phyloP scores from a whole-genome alignment of 2,329 filamentous ascomycete genomes.

The Fusarium algeriense region DNA sequence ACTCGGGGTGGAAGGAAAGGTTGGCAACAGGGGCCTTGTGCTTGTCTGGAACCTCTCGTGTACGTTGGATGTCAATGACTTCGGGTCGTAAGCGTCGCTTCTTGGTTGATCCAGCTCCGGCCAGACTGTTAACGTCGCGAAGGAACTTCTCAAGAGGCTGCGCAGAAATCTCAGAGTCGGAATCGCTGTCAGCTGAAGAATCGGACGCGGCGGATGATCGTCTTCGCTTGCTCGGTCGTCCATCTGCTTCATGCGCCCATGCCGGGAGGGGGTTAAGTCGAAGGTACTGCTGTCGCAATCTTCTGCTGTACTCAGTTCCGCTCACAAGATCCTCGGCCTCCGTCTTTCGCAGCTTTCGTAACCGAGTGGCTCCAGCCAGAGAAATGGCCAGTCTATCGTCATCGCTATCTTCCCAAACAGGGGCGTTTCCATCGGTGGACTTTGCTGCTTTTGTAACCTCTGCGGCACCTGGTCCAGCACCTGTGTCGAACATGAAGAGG shows the following conservation, averaged over 20 bases:
- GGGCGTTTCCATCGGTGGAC: constrained; percentile 55
- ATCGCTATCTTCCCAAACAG: constrained; percentile 94
- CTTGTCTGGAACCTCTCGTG: constrained; percentile 83
- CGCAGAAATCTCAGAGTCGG: constrained; percentile 72
- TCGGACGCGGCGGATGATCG: constrained; percentile 66
- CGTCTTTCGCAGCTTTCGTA: constrained; percentile 85
- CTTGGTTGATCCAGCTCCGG: constrained; percentile 64
- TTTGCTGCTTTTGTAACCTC: constrained; percentile 47
- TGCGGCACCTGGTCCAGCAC: constrained; percentile 57
- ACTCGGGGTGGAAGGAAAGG: constrained; percentile 88
- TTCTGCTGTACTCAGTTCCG: constrained; percentile 85
- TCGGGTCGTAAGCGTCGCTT: constrained; percentile 84
- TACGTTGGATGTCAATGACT: constrained; percentile 88
- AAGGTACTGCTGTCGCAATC: constrained; percentile 83
- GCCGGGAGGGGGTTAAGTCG: constrained; percentile 70
- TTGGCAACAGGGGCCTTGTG: constrained; percentile 85
- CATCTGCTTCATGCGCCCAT: constrained; percentile 68
- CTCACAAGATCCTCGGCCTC: constrained; percentile 88
- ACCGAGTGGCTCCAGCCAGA: constrained; percentile 77
- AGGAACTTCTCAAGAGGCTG: constrained; percentile 85
- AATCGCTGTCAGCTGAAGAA: constrained; percentile 65
- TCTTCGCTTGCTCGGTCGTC: constrained; percentile 63
- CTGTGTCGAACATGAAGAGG: constrained; percentile 86
- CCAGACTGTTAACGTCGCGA: constrained; percentile 78
- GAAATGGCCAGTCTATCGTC: constrained; percentile 90